These are phyloP conservation scores for Sugiyamaella qingdaonensis DNA, from an alignment of 805 yeast genomes.

Conservation along the genomic window DNA sequence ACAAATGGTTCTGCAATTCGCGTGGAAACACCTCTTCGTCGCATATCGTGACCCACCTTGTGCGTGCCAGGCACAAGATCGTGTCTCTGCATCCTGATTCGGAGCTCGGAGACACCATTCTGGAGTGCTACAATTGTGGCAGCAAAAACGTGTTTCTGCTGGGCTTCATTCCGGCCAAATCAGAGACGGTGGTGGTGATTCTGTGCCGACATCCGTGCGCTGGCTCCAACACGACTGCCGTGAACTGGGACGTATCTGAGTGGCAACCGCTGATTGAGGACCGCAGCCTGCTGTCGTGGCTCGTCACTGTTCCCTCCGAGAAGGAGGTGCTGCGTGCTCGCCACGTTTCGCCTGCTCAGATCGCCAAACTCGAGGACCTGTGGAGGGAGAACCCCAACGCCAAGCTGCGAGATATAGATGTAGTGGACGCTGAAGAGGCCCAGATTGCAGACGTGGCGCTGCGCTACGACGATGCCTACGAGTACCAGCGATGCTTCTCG, in stretches of 20 bases:
- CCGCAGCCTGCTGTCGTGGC: slow-evolving; percentile 75
- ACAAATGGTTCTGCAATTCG: slow-evolving; percentile 88
- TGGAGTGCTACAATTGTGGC: slow-evolving; percentile 92
- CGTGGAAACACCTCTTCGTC: slow-evolving; percentile 56
- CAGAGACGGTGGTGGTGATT: slow-evolving; percentile 80
- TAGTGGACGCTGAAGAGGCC: slow-evolving; percentile 44
- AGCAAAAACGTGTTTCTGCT: slow-evolving; percentile 70
- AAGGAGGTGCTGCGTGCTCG: slow-evolving; percentile 56
- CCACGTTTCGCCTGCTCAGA: slow-evolving; percentile 58
- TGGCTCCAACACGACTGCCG: slow-evolving; percentile 10
- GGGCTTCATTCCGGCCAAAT: slow-evolving; percentile 84
- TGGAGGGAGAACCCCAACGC: slow-evolving; percentile 76
- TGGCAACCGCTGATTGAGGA: slow-evolving; percentile 88
- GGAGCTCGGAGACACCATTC: slow-evolving; percentile 77
- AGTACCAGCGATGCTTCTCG: slow-evolving; percentile 79
- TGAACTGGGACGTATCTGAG: slow-evolving; percentile 79
- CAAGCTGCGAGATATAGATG: slow-evolving; percentile 60
- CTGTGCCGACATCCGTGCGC: slow-evolving; percentile 83
- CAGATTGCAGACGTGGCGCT: slow-evolving; percentile 68
- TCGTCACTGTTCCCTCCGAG: slow-evolving; percentile 65
- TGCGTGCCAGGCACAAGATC: slow-evolving; percentile 67
- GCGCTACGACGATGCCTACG: slow-evolving; percentile 76
- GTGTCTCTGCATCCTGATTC: slow-evolving; percentile 76
- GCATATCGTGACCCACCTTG: slow-evolving; percentile 83
- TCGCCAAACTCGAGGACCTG: slow-evolving; percentile 67